These are phyloP conservation scores for Physocladia obscura DNA, from an alignment of 192 early-diverging fungal genomes.

Conservation along the genomic window DNA sequence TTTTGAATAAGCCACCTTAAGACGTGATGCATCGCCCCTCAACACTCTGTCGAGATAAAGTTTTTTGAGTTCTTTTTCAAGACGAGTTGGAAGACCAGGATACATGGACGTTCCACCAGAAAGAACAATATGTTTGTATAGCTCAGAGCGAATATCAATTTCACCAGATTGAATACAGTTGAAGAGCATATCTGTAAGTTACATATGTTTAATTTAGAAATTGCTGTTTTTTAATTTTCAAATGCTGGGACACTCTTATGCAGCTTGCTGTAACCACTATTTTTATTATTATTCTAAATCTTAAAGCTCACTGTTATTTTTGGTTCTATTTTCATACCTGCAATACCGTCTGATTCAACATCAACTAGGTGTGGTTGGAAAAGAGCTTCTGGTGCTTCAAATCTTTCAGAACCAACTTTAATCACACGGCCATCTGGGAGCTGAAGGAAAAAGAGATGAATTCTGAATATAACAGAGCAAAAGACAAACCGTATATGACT, in stretches of 20 bases:
- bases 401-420: slow-evolving; percentile 97
- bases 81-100: slow-evolving; percentile 90
- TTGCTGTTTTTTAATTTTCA: no score
- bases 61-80: slow-evolving; percentile 98
- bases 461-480: not conserved
- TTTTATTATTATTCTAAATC: no score
- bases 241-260: no score
- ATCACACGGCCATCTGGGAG: slow-evolving; percentile 98
- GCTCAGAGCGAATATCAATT: slow-evolving; percentile 87
- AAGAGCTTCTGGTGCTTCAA: slow-evolving; percentile 96
- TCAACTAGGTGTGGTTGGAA: slow-evolving; percentile 98
- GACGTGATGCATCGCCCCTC: slow-evolving; percentile 75
- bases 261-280: no score
- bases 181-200: slow-evolving; percentile 81
- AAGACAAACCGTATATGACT: slow-evolving; percentile 80
- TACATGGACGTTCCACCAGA: slow-evolving; percentile 99
- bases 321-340: no score
- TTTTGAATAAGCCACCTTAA: slow-evolving; percentile 77
- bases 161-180: slow-evolving; percentile 88
- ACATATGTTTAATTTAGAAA: no score
- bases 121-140: slow-evolving; percentile 97
- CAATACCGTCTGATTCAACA: slow-evolving; percentile 88
- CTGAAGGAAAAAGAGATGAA: slow-evolving; percentile 32
- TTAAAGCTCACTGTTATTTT: no score
- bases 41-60: slow-evolving; percentile 89